These are phyloP conservation scores for Bothriochloa decipiens DNA, from an alignment of 176 grass and related monocot species.

Conservation along the genomic window DNA sequence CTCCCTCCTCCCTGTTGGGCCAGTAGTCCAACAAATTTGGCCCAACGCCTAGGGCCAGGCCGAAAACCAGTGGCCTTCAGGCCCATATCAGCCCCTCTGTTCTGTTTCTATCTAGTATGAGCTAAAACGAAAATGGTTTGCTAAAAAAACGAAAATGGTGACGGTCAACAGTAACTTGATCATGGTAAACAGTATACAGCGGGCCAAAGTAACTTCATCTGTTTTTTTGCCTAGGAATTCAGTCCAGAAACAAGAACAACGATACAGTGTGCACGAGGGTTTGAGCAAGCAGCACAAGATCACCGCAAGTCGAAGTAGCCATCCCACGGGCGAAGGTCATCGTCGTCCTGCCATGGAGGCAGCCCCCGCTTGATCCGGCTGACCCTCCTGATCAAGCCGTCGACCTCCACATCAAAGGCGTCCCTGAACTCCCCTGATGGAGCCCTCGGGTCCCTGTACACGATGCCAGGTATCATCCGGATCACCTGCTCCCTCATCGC, in stretches of 20 bases:
- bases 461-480: constrained; percentile 59
- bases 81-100: too few species aligned
- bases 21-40: too few species aligned
- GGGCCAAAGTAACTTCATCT: background rate
- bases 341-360: background rate
- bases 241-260: background rate
- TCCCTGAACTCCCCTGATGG: constrained; percentile 25
- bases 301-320: constrained; percentile 35
- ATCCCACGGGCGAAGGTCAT: constrained; percentile 32
- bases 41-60: too few species aligned
- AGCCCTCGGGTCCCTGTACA: constrained; percentile 59
- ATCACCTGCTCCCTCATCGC: constrained; percentile 75
- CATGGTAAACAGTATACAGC: background rate
- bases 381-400: background rate
- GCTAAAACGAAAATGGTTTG: too few species aligned
- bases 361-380: constrained; percentile 36
- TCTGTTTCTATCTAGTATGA: too few species aligned
- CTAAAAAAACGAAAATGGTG: background rate
- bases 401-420: constrained; percentile 61
- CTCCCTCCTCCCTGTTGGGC: too few species aligned
- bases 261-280: background rate
- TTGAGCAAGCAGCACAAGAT: background rate
- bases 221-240: background rate
- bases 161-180: background rate
- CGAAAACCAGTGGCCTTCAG: too few species aligned